phyloP scores from a whole-genome alignment of 140 eudicot species.

The Stevia rebaudiana region DNA sequence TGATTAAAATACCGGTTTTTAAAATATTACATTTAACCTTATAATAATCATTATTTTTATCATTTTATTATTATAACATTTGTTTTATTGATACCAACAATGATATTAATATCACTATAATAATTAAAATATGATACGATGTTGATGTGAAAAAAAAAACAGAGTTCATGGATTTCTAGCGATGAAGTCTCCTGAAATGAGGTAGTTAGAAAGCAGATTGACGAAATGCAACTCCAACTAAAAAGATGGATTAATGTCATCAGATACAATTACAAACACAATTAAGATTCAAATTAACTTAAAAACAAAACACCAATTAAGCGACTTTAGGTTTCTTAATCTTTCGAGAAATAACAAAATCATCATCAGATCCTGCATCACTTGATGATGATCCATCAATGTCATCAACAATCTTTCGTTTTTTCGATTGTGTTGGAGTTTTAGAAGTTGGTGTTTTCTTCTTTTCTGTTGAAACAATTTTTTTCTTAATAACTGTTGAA shows the following conservation, averaged over 20 bases:
- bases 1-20: no score
- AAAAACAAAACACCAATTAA: conserved; percentile 13
- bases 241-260: neutral
- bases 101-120: no score
- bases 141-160: no score
- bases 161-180: no score
- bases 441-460: conserved; percentile 43
- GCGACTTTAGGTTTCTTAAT: conserved; percentile 50
- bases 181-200: no score
- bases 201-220: neutral
- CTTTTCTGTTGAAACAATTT: conserved; percentile 36
- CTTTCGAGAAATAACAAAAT: conserved; percentile 36
- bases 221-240: conserved; percentile 5
- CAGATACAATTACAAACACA: conserved; percentile 23
- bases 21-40: no score
- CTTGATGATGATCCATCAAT: conserved; percentile 27
- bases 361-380: conserved; percentile 54
- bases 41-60: no score
- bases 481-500: conserved; percentile 47
- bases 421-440: conserved; percentile 41
- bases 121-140: no score
- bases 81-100: no score
- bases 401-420: conserved; percentile 39
- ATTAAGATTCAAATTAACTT: neutral
- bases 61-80: no score